Evolutionary conservation across 495 filamentous ascomycete genomes (phyloP), one percentile per base, ranked within the genome.

Genomic region (Penicillium angulare): DNA sequence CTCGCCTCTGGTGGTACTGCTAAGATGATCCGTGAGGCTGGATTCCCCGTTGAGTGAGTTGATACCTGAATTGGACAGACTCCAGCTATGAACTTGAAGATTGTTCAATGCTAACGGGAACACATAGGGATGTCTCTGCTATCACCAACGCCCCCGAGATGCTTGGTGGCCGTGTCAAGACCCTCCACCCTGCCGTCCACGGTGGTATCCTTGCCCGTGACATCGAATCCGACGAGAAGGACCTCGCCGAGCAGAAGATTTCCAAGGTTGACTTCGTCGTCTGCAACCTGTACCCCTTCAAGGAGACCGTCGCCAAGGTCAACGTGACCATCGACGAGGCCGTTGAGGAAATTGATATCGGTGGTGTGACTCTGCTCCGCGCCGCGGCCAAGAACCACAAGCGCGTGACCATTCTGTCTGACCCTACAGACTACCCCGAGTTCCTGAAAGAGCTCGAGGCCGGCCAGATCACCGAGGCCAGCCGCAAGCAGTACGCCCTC

Each of bases 91-190:
- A 31, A 7, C n/a, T n/a, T n/a, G n/a, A 31, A 6, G 17, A 20
- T 26, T 5, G 16, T 21, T 38, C 20, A 26, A 39, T 32, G 29
- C 59, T 65, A 32, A 65, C 45, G 22, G n/a, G n/a, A 8, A 45
- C 22, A 16, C 22, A 41, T 56, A 93, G 89, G 73, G 93, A 98
- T 74, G 87, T 98, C 56, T 96, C 90, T 50, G 89, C 89, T 64
- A 97, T 98, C 71, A 98, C 93, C 26, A 88, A 96, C 66, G 90
- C 92, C n/a, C 93, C 95, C 27, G 95, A 97, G 78, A 97, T 98
- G 87, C 85, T 98, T 24, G 85, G 86, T 54, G 93, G 95, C 38
- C 81, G 95, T 66, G 93, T 97, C 63, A 97, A 97, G 84, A 97
- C 92, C 42, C 86, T 97, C 34, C 92, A 97, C 75, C 93, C 92